Evolutionary conservation across 2,329 filamentous ascomycete genomes (phyloP), one percentile per base, ranked within the genome.

Genomic region (Sclerotinia spermophila): DNA sequence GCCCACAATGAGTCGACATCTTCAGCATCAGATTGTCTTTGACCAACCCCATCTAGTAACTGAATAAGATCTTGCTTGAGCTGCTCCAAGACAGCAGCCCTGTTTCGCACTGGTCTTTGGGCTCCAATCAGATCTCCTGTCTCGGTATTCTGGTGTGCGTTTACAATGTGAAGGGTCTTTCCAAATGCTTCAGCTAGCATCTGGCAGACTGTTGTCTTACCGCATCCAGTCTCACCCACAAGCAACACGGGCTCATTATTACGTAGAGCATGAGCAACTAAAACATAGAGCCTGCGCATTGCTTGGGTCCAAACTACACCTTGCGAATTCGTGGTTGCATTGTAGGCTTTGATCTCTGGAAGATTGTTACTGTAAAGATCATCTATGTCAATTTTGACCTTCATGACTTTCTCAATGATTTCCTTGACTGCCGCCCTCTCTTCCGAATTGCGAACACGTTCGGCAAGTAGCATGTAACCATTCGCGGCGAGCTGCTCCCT

Each of bases 101-200:
- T 88, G 79, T 98, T 98, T 73, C 96, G 87, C 33, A 98, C 88
- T 5, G 96, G 96, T 72, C 96, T 85, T 80, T 99, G 96, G 4
- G 96, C 96, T 74, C 96, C 96, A 74, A 99, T 98, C 17, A 99
- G 85, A 80, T 99, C 96, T 24, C 96, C 95, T 0, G 96, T 98
- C 80, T 99, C 96, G 0, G 96, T 94, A 75, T 99, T 99, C 76
- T 98, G 95, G 81, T 99, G 96, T 3, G 96, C 96, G 79, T 99
- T 99, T 77, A 99, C 91, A 75, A 95, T 96, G 75, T 94, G 90
- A 53, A 99, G 83, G 73, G 92, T 84, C 76, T 91, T 93, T 24
- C 85, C 84, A 73, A 93, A 86, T 5, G 92, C 91, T 77, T 97
- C 91, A 4, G 96, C 94, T 68, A 98, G 86, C 78, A 97, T 86